Percentiles rank a stretch among this genome's conserved stretches.
Evolutionary conservation across 2,329 filamentous ascomycete species (phyloP).

Genomic region (Simplicillium aogashimaense): DNA sequence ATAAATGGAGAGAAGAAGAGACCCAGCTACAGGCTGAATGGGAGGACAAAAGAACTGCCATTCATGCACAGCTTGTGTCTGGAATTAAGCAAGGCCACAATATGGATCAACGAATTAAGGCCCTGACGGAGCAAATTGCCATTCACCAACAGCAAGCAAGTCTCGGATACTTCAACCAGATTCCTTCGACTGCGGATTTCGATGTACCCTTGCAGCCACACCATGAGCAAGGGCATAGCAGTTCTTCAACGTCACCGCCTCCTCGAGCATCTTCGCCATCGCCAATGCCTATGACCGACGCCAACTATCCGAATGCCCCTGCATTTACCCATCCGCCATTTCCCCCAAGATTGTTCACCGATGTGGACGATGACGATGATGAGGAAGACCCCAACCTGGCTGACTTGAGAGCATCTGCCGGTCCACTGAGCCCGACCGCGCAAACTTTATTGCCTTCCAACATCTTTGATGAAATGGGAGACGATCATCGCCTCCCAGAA

Average conservation of each 20-base stretch:
- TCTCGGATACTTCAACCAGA: slow-evolving; percentile 33
- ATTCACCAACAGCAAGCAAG: slow-evolving; percentile 30
- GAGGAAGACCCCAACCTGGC: slow-evolving; percentile 45
- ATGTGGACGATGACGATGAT: slow-evolving; percentile 27
- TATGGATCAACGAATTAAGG: slow-evolving; percentile 34
- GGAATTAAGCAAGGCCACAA: slow-evolving; percentile 37
- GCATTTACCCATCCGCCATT: slow-evolving; percentile 46
- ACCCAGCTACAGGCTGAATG: slow-evolving; percentile 44
- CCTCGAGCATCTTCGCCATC: slow-evolving; percentile 28
- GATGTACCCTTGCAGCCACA: slow-evolving; percentile 30
- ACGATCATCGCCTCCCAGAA: slow-evolving; percentile 36
- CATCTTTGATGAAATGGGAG: slow-evolving; percentile 53
- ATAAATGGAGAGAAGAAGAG: slow-evolving; percentile 42
- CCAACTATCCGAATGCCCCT: slow-evolving; percentile 37
- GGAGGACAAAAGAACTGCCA: slow-evolving; percentile 39
- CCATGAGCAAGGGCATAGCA: slow-evolving; percentile 33
- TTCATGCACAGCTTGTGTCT: slow-evolving; percentile 38
- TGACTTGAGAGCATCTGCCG: slow-evolving; percentile 51
- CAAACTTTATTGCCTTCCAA: slow-evolving; percentile 62
- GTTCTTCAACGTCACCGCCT: slow-evolving; percentile 37
- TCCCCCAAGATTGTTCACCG: slow-evolving; percentile 42
- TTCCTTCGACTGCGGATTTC: slow-evolving; percentile 36
- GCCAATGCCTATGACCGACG: slow-evolving; percentile 26
- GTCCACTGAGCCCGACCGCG: slow-evolving; percentile 69
- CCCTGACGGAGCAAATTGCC: slow-evolving; percentile 36